Percentiles rank a stretch among this genome's conserved stretches.
phyloP scores from a whole-genome alignment of 306 rosid genomes.

The Senna siamea region DNA sequence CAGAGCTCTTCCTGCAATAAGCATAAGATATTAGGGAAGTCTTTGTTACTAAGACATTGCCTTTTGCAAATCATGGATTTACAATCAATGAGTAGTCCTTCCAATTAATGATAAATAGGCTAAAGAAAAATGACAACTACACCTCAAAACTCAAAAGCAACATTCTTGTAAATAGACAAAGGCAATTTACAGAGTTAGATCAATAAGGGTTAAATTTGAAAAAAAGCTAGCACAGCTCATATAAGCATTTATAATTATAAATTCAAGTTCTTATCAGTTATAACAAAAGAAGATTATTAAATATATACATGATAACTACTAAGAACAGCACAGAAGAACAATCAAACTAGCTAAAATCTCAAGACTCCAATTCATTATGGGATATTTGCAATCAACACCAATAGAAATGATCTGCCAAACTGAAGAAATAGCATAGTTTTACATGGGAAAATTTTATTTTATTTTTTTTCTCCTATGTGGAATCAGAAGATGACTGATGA shows the following conservation, averaged over 20 bases:
- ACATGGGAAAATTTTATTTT: neutral
- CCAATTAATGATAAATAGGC: neutral
- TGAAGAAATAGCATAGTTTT: neutral
- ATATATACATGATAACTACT: conserved; percentile 2
- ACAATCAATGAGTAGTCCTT: neutral
- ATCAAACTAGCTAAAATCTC: neutral
- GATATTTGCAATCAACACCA: conserved; percentile 2
- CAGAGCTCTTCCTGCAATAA: conserved; percentile 64
- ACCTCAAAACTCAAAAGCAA: neutral
- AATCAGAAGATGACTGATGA: neutral
- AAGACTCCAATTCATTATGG: neutral
- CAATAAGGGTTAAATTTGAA: conserved; percentile 1
- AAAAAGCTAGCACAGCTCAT: neutral
- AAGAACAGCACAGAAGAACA: neutral
- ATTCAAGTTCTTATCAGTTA: conserved; percentile 1
- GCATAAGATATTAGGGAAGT: conserved; percentile 16
- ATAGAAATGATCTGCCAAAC: neutral
- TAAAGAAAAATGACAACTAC: conserved; percentile 9
- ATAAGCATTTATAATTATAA: conserved; percentile 2
- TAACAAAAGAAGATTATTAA: neutral
- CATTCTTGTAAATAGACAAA: conserved; percentile 4
- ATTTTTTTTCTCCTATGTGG: neutral
- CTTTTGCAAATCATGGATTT: neutral
- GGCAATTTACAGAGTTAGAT: neutral
- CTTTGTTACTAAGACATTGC: neutral